Base-by-base conservation (phyloP, 2,329 filamentous ascomycete species). In the Botrytis galanthina region DNA sequence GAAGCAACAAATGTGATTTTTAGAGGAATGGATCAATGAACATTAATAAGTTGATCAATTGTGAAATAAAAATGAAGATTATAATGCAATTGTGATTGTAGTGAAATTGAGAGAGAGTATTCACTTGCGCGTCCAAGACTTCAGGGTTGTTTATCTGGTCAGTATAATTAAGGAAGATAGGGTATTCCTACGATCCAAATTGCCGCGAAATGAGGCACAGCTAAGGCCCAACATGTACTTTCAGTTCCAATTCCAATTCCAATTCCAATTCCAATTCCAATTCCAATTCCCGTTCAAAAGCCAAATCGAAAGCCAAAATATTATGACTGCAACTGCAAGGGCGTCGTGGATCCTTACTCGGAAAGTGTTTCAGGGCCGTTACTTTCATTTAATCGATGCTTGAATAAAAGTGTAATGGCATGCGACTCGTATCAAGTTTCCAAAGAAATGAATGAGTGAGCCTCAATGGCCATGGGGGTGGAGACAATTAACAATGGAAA, bases 301-400 rank as follows among this genome's bases (percentile, higher is more conserved):
- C 46, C 48, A n/a, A 54, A n/a, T n/a, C 48, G 12, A n/a, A 16
- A 51, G 59, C n/a, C 32, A n/a, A 66, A 51, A 66, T 51, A 48
- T 29, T 29, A 54, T 29, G n/a, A 20, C 61, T 64, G n/a, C 39
- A 46, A 14, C 10, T 44, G 35, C 70, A 64, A 71, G 70, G 70
- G 44, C 59, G 37, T 67, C 70, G 70, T 72, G 61, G 70, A 67
- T 72, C 70, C 46, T 67, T 71, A 42, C 60, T 67, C 42, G 29
- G 51, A 72, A 59, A 29, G 61, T 67, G 70, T 72, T 72, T 72
- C 70, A 68, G 48, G 61, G 39, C 60, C 8, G 22, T 51, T n/a
- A 16, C 51, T 39, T 60, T 59, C 59, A 64, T 71, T 64, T 71
- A 54, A 71, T 64, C 32, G 59, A 29, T 62, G 57, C 44, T 63